Evolutionary conservation across 176 grass and related monocot species (phyloP).

Genomic region (Luzula sylvatica): DNA sequence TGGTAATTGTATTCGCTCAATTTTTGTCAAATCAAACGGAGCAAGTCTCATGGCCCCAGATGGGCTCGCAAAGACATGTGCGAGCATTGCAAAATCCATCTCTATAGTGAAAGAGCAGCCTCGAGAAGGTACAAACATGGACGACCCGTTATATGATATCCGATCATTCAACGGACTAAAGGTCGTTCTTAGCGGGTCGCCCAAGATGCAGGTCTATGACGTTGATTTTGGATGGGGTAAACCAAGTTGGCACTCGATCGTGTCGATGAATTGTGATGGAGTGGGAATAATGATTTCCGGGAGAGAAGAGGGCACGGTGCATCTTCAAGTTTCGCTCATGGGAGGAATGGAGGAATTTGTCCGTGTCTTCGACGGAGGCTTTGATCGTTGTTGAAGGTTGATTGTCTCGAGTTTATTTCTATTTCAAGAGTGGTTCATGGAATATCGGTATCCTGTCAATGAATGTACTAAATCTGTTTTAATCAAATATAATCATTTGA

Average conservation of each 20-base stretch:
- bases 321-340: too few species aligned
- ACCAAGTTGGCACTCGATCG: not conserved
- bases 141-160: not conserved
- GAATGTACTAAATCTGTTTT: too few species aligned
- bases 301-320: too few species aligned
- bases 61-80: not conserved
- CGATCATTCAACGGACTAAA: not conserved
- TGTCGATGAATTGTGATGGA: not conserved
- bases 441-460: too few species aligned
- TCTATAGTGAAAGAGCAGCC: not conserved
- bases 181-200: slow-evolving; percentile 2
- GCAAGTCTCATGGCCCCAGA: not conserved
- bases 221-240: not conserved
- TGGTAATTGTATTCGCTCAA: not conserved
- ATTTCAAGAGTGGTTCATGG: too few species aligned
- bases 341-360: too few species aligned
- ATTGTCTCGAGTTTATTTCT: too few species aligned
- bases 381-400: too few species aligned
- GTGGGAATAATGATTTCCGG: too few species aligned
- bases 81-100: not conserved
- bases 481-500: too few species aligned
- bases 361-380: too few species aligned
- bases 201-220: not conserved
- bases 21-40: not conserved
- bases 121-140: not conserved